Evolutionary conservation across 129 eudicot genomes (phyloP).

Genomic region (Daucus carota): DNA sequence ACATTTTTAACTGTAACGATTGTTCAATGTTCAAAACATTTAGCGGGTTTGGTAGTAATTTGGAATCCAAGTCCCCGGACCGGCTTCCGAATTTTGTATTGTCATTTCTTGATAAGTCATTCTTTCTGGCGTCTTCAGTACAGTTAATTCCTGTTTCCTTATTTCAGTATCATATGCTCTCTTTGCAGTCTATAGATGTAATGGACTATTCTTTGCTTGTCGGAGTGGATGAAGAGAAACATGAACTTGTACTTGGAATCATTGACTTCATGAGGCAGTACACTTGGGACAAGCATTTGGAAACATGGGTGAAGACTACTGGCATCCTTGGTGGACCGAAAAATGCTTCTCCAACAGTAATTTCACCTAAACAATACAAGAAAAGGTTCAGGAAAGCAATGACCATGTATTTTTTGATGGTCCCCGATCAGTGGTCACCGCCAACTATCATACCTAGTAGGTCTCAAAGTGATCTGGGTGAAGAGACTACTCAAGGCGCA

Average conservation of each 20-base stretch:
- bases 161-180: not conserved
- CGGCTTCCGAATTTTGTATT: not conserved
- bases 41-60: not conserved
- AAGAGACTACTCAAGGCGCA: slow-evolving; percentile 40
- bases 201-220: slow-evolving; percentile 96
- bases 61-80: not conserved
- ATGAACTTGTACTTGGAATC: slow-evolving; percentile 90
- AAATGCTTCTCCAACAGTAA: slow-evolving; percentile 84
- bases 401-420: slow-evolving; percentile 92
- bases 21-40: not conserved
- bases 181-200: slow-evolving; percentile 85
- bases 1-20: not conserved
- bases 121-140: not conserved
- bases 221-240: slow-evolving; percentile 88
- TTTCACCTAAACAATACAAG: slow-evolving; percentile 92
- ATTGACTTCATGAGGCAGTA: slow-evolving; percentile 98
- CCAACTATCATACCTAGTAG: slow-evolving; percentile 56
- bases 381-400: slow-evolving; percentile 96
- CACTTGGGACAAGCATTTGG: slow-evolving; percentile 97
- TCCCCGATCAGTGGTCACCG: slow-evolving; percentile 99
- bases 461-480: slow-evolving; percentile 62
- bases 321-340: slow-evolving; percentile 95
- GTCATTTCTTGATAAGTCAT: not conserved
- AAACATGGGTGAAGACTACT: slow-evolving; percentile 97
- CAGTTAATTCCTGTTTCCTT: not conserved